Base-by-base conservation (phyloP, 495 filamentous ascomycete genomes). In the Podospora pseudocomata region DNA sequence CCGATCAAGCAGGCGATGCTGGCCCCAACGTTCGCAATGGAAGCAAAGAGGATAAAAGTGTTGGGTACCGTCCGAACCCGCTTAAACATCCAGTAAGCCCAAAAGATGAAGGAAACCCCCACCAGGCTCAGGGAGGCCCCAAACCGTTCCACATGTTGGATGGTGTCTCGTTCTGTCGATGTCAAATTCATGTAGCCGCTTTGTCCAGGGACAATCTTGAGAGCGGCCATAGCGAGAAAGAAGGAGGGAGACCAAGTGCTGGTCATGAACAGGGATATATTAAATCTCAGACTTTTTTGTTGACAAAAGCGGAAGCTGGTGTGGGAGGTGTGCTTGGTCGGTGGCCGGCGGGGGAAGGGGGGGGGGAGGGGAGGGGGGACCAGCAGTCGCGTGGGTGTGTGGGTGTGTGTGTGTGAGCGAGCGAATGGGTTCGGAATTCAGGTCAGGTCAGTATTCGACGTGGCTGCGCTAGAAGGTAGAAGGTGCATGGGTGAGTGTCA, bases 31-130 rank as follows among this genome's bases (percentile, higher is more conserved):
- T 97, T 97, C 26, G 91, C 92, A 74, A 92, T 91, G 1, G 90
- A 90, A 3, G 93, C 92, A 74, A 89, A 93, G 70, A 96, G 89
- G 28, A 95, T 87, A 20, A 97, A 86, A 0, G 90, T 87, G 72
- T 94, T 96, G 67, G 93, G 92, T 2, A 92, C 89, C 64, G 91
- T 93, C 23, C 90, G 84, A 55, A 91, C 86, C 30, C 81, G 76
- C 65, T 80, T 82, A 60, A 84, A 87, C 4, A 83, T 65, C 9
- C 86, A 76, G 73, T 91, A 96, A 55, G 91, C 90, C 57, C 86
- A 71, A 65, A 96, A 84, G 39, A 96, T 91, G 67, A 92, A 83
- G 53, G 86, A 75, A 13, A 91, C 89, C 15, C 88, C 89, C 2
- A 88, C 57, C 18, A 95, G 73, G 4, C 92, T 94, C 67, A 97